Conservation (phyloP, 495 filamentous ascomycete species). For the Hypoxylon subgilvum region DNA sequence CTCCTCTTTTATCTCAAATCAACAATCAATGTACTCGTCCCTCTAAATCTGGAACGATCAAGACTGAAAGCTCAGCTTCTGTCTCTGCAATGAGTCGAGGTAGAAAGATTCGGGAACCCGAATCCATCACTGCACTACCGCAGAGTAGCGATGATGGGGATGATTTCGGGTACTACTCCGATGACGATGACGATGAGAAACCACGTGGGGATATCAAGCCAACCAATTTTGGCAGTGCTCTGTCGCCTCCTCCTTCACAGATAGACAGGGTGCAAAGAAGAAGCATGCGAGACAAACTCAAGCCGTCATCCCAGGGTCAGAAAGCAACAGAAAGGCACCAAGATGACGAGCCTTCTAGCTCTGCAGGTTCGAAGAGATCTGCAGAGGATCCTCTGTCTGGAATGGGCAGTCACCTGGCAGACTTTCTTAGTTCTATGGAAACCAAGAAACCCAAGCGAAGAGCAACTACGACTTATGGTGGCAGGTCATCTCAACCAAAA, state of each 20-base stretch:
- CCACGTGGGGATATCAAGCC: slow-evolving; percentile 27
- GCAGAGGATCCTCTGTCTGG: slow-evolving; percentile 16
- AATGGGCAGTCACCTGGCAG: slow-evolving; percentile 10
- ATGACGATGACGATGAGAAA: slow-evolving; percentile 11
- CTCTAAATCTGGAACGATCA: slow-evolving; percentile 3
- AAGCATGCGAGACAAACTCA: background rate
- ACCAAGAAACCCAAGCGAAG: slow-evolving; percentile 5
- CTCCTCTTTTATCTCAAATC: slow-evolving; percentile 19
- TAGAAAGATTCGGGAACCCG: slow-evolving; percentile 13
- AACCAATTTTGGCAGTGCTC: slow-evolving; percentile 23
- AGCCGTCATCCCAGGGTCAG: background rate
- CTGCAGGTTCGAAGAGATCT: slow-evolving; percentile 37
- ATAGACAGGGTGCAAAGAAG: slow-evolving; percentile 10
- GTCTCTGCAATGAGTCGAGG: background rate
- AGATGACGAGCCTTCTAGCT: slow-evolving; percentile 20
- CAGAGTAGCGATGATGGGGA: slow-evolving; percentile 36
- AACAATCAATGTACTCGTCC: background rate
- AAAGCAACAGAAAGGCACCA: background rate
- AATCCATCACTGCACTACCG: slow-evolving; percentile 34
- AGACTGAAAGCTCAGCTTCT: background rate
- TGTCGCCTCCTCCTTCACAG: background rate
- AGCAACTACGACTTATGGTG: slow-evolving; percentile 8
- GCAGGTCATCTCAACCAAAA: slow-evolving; percentile 18
- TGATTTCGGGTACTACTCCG: slow-evolving; percentile 21
- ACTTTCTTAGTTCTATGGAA: background rate